Evolutionary conservation across 2,329 filamentous ascomycete species (phyloP).

Genomic region (Orbilia brochopaga): DNA sequence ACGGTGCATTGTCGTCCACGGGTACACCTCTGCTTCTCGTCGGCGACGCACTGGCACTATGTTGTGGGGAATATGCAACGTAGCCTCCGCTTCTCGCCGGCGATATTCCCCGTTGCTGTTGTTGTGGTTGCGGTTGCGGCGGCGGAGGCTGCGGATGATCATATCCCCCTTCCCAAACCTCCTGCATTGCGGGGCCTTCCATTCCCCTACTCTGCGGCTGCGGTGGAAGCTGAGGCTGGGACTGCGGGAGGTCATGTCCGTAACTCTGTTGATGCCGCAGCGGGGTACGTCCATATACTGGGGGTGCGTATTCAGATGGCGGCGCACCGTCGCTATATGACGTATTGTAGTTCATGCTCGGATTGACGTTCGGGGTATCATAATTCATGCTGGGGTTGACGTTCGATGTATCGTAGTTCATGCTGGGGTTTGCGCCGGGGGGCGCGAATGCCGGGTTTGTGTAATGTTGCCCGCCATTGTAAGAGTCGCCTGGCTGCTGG

Average conservation of each 20-base stretch:
- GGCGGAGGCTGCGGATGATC: not conserved
- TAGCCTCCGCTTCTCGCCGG: conserved; percentile 11
- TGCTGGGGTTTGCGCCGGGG: not conserved
- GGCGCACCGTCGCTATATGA: conserved; percentile 18
- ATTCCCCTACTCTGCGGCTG: conserved; percentile 24
- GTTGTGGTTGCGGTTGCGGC: not conserved
- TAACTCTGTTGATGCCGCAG: conserved; percentile 44
- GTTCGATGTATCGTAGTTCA: conserved; percentile 9
- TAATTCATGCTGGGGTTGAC: conserved; percentile 7
- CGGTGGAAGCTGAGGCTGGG: conserved; percentile 4
- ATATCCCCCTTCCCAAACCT: conserved; percentile 21
- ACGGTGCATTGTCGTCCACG: conserved; percentile 21
- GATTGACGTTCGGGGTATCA: conserved; percentile 8
- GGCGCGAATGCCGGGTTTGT: conserved; percentile 32
- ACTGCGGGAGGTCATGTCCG: conserved; percentile 17
- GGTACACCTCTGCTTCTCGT: conserved; percentile 38
- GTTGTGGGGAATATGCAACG: conserved; percentile 4
- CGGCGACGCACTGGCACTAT: conserved; percentile 27
- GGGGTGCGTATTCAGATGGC: conserved; percentile 14
- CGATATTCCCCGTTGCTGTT: not conserved
- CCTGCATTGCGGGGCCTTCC: conserved; percentile 22
- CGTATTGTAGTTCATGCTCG: conserved; percentile 33
- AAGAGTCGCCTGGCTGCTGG: conserved; percentile 8
- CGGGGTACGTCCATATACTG: conserved; percentile 36
- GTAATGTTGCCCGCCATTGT: conserved; percentile 21